Evolutionary conservation across 208 protist genomes (phyloP).

Genomic region (Leishmania braziliensis): DNA sequence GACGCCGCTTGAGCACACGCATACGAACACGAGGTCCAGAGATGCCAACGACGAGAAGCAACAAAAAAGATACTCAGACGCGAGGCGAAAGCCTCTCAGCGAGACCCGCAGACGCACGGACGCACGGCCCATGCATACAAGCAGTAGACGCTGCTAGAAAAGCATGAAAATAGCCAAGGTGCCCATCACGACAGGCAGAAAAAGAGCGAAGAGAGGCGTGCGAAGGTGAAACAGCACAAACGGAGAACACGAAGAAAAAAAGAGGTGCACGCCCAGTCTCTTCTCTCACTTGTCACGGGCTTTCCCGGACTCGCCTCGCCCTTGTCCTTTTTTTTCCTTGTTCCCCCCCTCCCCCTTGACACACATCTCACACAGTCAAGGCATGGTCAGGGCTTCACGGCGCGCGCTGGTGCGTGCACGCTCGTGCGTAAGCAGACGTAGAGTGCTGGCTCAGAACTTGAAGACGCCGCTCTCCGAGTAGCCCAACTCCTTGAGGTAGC

Average conservation of each 20-base stretch:
- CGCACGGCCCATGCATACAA: not conserved
- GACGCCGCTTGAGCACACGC: not conserved
- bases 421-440: not conserved
- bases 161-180: not conserved
- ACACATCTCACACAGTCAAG: not conserved
- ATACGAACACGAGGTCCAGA: not conserved
- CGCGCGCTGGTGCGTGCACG: not conserved
- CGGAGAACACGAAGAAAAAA: not conserved
- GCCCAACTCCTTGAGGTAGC: constrained; percentile 76
- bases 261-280: not conserved
- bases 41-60: not conserved
- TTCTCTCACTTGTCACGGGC: no score
- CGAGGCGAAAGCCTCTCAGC: not conserved
- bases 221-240: not conserved
- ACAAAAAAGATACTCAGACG: not conserved
- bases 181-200: not conserved
- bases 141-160: not conserved
- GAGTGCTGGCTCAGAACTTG: constrained; percentile 59
- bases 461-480: constrained; percentile 69
- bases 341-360: not conserved
- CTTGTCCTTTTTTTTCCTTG: not conserved
- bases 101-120: not conserved
- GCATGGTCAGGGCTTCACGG: not conserved
- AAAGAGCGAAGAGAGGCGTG: no score
- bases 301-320: not conserved